Evolutionary conservation across 108 stramenopile species (phyloP), one percentile per base, ranked within the genome.

Genomic region (Skeletonema grethae): DNA sequence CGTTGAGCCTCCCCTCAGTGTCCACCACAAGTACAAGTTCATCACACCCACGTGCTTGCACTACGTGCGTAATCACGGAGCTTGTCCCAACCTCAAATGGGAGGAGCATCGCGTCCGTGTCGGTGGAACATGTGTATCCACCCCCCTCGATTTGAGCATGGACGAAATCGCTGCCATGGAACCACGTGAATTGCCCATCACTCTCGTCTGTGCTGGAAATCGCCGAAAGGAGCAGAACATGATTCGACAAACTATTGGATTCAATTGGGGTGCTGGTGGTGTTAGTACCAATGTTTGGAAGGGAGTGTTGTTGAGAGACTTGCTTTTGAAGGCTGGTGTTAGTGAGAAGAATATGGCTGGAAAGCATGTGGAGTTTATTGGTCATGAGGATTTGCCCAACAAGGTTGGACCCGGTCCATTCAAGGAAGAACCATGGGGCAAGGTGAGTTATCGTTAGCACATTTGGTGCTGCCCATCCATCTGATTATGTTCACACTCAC

Each of bases 141-240:
- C 68, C 12, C 84, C 84, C 12, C 56, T 86, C 41, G 90, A 90
- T 65, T 58, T 98, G 24, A 64, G 84, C 69, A 95, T 98, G 95
- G 92, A 92, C 36, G 87, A 95, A 62, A 83, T 89, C 15, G 70
- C 72, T 5, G 30, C 65, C 32, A 88, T 89, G 81, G 67, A 70
- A 41, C 82, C 84, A 9, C 77, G 94, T 34, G 95, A 95, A 62
- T 69, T 97, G 13, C 96, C 97, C 45, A 94, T 96, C 29, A 97
- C 97, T 5, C 85, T 99, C 32, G 96, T 97, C 6, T 99, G 98
- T 87, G 98, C 97, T 11, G 98, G 98, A 36, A 99, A 99, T 76
- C 86, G 98, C 18, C 90, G 98, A 53, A 98, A 97, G 91, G 98
- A 99, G 77, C 95, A 97, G 85, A 99, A 98, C 79, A 95, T 97